A percentile compares a stretch with the other conserved stretches of the same genome.
phyloP scores from a whole-genome alignment of 1,284 basidiomycete species.

The Fomitopsis betulina region DNA sequence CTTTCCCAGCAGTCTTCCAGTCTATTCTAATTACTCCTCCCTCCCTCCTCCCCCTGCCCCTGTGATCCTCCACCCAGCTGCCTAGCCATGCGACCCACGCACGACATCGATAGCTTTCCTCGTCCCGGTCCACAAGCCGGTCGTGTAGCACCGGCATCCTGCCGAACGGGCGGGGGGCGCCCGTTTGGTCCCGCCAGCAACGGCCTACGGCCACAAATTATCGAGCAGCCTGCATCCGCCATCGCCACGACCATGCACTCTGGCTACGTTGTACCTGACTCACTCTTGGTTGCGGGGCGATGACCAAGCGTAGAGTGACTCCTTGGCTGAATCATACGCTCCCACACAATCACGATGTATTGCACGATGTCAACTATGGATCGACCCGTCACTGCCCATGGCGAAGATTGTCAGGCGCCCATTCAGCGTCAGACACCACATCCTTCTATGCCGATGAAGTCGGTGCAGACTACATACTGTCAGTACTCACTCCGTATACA shows the following conservation, averaged over 20 bases:
- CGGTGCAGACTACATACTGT: background rate
- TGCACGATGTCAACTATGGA: constrained; percentile 3
- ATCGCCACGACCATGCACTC: no score
- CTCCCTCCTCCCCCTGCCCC: background rate
- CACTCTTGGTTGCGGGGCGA: no score
- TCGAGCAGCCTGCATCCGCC: no score
- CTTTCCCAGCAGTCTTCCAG: background rate
- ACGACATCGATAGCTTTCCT: background rate
- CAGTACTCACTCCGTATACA: background rate
- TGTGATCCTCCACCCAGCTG: background rate
- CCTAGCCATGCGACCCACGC: background rate
- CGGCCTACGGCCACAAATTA: no score
- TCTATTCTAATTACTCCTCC: background rate
- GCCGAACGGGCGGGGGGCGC: background rate
- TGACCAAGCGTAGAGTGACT: no score
- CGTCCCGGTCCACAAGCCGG: constrained; percentile 1
- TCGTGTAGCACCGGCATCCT: background rate
- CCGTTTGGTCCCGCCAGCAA: background rate
- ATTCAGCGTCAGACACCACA: background rate
- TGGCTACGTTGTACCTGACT: background rate
- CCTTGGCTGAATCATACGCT: background rate
- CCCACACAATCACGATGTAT: background rate
- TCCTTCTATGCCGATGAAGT: constrained; percentile 1
- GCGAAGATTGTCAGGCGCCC: background rate
- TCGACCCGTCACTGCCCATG: background rate